Conservation (phyloP, 352 stramenopile species). For the Elongisporangium undulatum region DNA sequence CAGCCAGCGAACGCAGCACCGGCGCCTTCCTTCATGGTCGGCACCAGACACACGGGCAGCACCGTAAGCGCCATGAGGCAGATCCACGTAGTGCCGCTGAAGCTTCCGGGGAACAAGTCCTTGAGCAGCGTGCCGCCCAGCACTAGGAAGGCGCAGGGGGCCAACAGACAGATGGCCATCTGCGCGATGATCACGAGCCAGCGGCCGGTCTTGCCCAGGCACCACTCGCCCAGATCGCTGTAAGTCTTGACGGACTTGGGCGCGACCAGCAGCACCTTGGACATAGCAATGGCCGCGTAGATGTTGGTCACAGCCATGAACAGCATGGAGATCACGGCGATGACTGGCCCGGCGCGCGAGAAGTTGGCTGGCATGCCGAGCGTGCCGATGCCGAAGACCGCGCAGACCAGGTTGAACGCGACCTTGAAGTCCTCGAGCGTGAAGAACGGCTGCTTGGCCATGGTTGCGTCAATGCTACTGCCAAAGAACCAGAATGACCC, state of each 20-base stretch:
- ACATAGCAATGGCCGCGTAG: constrained; percentile 41
- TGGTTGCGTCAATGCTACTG: neutral
- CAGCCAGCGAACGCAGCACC: constrained; percentile 45
- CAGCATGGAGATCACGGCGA: constrained; percentile 33
- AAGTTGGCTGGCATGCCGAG: constrained; percentile 53
- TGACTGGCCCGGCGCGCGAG: constrained; percentile 30
- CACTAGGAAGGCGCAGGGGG: constrained; percentile 28
- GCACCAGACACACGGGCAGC: constrained; percentile 46
- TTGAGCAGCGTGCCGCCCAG: constrained; percentile 35
- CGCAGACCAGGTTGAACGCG: constrained; percentile 43
- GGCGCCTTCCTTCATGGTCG: constrained; percentile 52
- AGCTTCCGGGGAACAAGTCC: constrained; percentile 38
- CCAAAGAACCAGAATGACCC: neutral
- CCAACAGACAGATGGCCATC: constrained; percentile 38
- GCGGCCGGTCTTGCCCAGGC: constrained; percentile 33
- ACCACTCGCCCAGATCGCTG: constrained; percentile 46
- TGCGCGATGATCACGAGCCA: constrained; percentile 38
- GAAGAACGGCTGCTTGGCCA: constrained; percentile 15
- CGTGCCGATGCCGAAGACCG: constrained; percentile 40
- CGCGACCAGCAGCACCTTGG: constrained; percentile 42
- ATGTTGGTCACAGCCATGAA: constrained; percentile 63
- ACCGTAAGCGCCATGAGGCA: constrained; percentile 46
- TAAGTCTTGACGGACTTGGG: constrained; percentile 42
- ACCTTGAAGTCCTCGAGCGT: constrained; percentile 50
- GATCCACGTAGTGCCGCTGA: constrained; percentile 44